Evolutionary conservation across 1,139 yeast species (phyloP).

Genomic region (Candida frijolesensis): DNA sequence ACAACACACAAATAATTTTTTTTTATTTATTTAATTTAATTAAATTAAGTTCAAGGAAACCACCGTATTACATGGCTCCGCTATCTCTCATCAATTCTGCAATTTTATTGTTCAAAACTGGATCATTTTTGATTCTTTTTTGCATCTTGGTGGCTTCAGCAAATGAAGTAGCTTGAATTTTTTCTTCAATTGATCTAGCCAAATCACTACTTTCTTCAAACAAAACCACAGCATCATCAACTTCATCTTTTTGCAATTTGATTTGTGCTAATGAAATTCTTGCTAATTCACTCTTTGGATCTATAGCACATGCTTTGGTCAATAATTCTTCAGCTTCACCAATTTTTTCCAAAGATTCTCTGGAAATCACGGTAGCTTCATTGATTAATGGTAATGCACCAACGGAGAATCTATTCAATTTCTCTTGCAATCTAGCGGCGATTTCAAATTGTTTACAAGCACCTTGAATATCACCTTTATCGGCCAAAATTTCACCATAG

Average conservation of each 20-base stretch:
- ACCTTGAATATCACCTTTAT: slow-evolving; percentile 68
- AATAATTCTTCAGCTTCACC: slow-evolving; percentile 69
- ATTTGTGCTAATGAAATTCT: slow-evolving; percentile 89
- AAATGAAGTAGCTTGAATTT: slow-evolving; percentile 87
- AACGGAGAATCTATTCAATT: slow-evolving; percentile 59
- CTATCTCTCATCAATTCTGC: slow-evolving; percentile 46
- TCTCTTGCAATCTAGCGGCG: slow-evolving; percentile 81
- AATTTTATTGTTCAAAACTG: slow-evolving; percentile 52
- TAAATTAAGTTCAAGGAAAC: too few relatives aligned
- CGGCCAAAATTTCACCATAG: slow-evolving; percentile 91
- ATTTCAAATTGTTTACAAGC: slow-evolving; percentile 86
- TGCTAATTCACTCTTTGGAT: slow-evolving; percentile 88
- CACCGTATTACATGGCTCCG: slow-evolving; percentile 15
- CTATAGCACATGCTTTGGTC: slow-evolving; percentile 76
- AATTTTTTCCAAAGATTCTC: slow-evolving; percentile 56
- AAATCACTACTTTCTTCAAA: slow-evolving; percentile 82
- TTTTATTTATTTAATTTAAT: too few relatives aligned
- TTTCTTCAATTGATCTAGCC: slow-evolving; percentile 84
- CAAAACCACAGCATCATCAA: slow-evolving; percentile 77
- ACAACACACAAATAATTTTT: too few relatives aligned
- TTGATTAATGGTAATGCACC: slow-evolving; percentile 91
- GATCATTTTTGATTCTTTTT: slow-evolving; percentile 68
- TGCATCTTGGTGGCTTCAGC: slow-evolving; percentile 92
- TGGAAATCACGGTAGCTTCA: slow-evolving; percentile 76
- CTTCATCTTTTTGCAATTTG: slow-evolving; percentile 78